A percentile compares a stretch with the other conserved stretches of the same genome.
Evolutionary conservation across 768 basidiomycete genomes (phyloP).

Genomic region (Russula earlei): DNA sequence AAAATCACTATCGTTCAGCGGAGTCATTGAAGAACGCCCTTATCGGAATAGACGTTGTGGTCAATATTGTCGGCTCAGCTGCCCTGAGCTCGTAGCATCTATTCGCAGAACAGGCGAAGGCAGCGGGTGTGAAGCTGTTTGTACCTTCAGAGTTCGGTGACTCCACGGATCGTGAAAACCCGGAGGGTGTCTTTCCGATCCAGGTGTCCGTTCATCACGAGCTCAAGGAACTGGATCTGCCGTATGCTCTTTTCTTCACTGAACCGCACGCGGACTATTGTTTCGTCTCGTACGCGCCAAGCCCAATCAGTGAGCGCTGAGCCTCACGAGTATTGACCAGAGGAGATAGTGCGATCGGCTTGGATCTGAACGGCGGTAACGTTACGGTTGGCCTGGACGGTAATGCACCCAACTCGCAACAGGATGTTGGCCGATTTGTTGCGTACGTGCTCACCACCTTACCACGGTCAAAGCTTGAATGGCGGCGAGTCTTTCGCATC

Average conservation of each 20-base stretch:
- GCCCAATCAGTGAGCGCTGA: not conserved
- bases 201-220: slow-evolving; percentile 12
- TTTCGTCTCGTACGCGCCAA: slow-evolving; percentile 6
- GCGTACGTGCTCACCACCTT: slow-evolving; percentile 17
- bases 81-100: slow-evolving; percentile 21
- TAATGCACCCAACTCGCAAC: slow-evolving; percentile 12
- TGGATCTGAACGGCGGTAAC: slow-evolving; percentile 13
- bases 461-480: slow-evolving; percentile 8
- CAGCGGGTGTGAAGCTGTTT: slow-evolving; percentile 24
- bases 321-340: not conserved
- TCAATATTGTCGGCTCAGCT: not conserved
- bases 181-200: not conserved
- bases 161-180: not conserved
- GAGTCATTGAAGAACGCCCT: slow-evolving; percentile 6
- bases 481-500: slow-evolving; percentile 13
- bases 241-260: slow-evolving; percentile 19
- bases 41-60: slow-evolving; percentile 9
- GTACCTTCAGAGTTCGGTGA: slow-evolving; percentile 27
- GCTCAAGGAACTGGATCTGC: slow-evolving; percentile 17
- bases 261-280: slow-evolving; percentile 10
- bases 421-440: slow-evolving; percentile 19
- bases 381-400: slow-evolving; percentile 15
- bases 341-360: not conserved
- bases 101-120: slow-evolving; percentile 26
- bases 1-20: slow-evolving; percentile 9